A percentile compares a stretch with the other conserved stretches of the same genome.
phyloP scores from a whole-genome alignment of 768 basidiomycete species.

The Auricularia sp. region DNA sequence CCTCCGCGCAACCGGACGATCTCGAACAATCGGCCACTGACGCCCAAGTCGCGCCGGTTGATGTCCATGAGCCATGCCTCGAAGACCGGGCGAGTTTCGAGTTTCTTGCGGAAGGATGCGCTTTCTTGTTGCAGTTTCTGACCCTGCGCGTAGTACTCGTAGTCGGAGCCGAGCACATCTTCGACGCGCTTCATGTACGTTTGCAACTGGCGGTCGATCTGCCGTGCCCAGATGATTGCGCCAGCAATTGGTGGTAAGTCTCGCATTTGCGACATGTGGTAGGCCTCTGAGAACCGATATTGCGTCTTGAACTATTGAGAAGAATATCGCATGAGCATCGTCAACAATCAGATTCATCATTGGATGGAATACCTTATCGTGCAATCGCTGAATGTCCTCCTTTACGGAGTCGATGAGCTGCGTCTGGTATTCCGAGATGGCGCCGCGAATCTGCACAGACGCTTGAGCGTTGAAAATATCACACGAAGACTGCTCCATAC shows the following conservation, averaged over 20 bases:
- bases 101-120: conserved; percentile 86
- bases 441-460: conserved; percentile 71
- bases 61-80: conserved; percentile 97
- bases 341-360: not conserved
- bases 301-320: conserved; percentile 76
- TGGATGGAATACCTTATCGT: conserved; percentile 60
- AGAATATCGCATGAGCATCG: not conserved
- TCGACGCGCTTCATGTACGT: conserved; percentile 99
- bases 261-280: conserved; percentile 97
- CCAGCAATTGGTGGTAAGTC: conserved; percentile 97
- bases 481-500: conserved; percentile 29
- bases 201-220: conserved; percentile 91
- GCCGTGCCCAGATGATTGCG: conserved; percentile 97
- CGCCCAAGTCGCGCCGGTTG: conserved; percentile 83
- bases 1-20: conserved; percentile 69
- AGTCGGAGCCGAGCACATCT: conserved; percentile 94
- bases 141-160: conserved; percentile 99
- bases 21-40: conserved; percentile 87
- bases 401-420: conserved; percentile 98
- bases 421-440: conserved; percentile 98
- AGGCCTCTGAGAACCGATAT: conserved; percentile 91
- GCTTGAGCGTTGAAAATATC: not conserved
- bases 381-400: conserved; percentile 90
- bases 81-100: conserved; percentile 87
- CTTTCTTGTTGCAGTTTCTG: conserved; percentile 93